Conservation (phyloP, 192 early-diverging fungal species). For the Globomyces pollinis-pini region DNA sequence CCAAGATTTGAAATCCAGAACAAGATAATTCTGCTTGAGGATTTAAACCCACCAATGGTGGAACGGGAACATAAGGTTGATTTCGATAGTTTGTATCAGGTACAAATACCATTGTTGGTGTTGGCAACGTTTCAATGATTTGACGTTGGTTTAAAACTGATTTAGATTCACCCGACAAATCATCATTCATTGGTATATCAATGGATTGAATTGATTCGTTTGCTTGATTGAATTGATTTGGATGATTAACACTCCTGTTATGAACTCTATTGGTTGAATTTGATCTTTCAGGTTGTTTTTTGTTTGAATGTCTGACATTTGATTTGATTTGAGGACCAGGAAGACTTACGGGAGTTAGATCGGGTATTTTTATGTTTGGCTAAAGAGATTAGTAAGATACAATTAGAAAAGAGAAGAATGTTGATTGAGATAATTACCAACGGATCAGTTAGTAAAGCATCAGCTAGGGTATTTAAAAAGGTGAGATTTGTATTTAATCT, state of each 20-base stretch:
- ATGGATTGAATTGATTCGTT: no score
- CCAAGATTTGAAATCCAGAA: not conserved
- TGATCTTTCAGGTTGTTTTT: not conserved
- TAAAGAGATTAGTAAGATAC: no score
- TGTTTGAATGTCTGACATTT: no score
- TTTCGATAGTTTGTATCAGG: not conserved
- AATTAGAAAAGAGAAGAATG: no score
- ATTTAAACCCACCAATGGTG: not conserved
- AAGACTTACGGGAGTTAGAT: no score
- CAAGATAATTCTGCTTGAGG: not conserved
- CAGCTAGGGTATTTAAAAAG: not conserved
- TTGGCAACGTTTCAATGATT: not conserved
- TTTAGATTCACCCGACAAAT: no score
- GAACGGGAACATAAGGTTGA: not conserved
- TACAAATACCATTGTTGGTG: constrained; percentile 4
- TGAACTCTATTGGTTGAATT: no score
- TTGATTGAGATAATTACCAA: no score
- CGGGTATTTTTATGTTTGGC: no score
- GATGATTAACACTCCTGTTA: no score
- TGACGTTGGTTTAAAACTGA: not conserved
- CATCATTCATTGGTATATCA: no score
- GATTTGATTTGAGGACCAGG: not conserved
- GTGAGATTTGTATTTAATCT: not conserved
- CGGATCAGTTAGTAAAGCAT: not conserved
- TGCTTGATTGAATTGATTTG: no score